Percentiles rank a stretch among this genome's conserved stretches.
These are phyloP conservation scores for Miamiensis avidus DNA, from an alignment of 169 alveolate species.

Conservation along the genomic window DNA sequence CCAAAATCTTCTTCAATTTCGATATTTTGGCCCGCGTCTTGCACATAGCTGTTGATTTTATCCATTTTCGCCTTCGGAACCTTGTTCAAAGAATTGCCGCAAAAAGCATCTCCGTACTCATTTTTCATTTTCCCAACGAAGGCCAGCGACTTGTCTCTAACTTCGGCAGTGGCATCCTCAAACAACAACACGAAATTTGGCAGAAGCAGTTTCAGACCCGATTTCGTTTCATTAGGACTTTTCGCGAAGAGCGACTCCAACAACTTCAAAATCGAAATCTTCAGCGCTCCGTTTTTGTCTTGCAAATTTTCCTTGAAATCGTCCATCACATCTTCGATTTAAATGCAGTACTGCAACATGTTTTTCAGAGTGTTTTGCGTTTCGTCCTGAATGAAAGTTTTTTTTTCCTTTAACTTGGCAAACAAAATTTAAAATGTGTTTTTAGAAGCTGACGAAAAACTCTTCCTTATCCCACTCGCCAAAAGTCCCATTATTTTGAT, in stretches of 20 bases:
- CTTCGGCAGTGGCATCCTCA: conserved; percentile 40
- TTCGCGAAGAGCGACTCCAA: conserved; percentile 21
- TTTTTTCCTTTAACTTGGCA: conserved; percentile 37
- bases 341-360: conserved; percentile 19
- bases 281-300: conserved; percentile 36
- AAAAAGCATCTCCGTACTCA: conserved; percentile 34
- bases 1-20: not conserved
- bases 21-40: not conserved
- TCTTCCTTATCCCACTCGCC: conserved; percentile 32
- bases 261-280: conserved; percentile 6
- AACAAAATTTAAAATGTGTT: conserved; percentile 17
- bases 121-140: conserved; percentile 56
- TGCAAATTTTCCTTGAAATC: conserved; percentile 42
- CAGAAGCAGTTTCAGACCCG: conserved; percentile 27
- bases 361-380: conserved; percentile 30
- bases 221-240: conserved; percentile 33
- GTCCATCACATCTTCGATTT: conserved; percentile 36
- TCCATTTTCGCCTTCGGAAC: not conserved
- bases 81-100: not conserved
- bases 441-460: conserved; percentile 26
- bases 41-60: not conserved
- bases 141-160: conserved; percentile 45
- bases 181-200: conserved; percentile 23
- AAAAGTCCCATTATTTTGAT: conserved; percentile 36
- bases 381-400: conserved; percentile 21